Evolutionary conservation across 345 rosid genomes (phyloP).

Genomic region (Brassica rapa): DNA sequence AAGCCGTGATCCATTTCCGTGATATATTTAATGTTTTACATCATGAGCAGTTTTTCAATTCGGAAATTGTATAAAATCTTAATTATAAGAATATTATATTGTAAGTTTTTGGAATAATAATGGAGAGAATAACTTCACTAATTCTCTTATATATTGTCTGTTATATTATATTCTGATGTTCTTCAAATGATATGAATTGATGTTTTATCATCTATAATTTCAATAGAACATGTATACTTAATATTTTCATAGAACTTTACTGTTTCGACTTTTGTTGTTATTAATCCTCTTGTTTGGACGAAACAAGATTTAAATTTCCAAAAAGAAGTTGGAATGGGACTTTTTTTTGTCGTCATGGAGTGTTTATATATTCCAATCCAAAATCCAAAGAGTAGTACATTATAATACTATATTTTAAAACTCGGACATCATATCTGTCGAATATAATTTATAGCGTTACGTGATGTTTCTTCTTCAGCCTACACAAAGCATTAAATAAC

Average conservation of each 20-base stretch:
- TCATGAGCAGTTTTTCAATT: neutral
- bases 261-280: neutral
- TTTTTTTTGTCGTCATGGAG: conserved; percentile 2
- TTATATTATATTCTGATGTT: neutral
- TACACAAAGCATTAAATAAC: conserved; percentile 36
- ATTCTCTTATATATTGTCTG: neutral
- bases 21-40: neutral
- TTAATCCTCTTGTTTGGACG: neutral
- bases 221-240: neutral
- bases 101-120: neutral
- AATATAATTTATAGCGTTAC: conserved; percentile 19
- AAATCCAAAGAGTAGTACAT: neutral
- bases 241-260: neutral
- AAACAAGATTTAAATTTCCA: neutral
- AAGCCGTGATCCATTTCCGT: conserved; percentile 4
- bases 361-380: conserved; percentile 15
- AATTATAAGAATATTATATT: neutral
- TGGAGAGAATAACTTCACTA: neutral
- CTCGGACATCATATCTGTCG: conserved; percentile 9
- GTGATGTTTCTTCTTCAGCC: conserved; percentile 33
- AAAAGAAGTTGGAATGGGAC: neutral
- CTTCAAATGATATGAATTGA: neutral
- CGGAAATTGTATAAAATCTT: neutral
- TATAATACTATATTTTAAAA: neutral
- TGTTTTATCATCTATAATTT: conserved; percentile 7